phyloP scores from a whole-genome alignment of 2,329 filamentous ascomycete genomes.

The Fusarium falciforme region DNA sequence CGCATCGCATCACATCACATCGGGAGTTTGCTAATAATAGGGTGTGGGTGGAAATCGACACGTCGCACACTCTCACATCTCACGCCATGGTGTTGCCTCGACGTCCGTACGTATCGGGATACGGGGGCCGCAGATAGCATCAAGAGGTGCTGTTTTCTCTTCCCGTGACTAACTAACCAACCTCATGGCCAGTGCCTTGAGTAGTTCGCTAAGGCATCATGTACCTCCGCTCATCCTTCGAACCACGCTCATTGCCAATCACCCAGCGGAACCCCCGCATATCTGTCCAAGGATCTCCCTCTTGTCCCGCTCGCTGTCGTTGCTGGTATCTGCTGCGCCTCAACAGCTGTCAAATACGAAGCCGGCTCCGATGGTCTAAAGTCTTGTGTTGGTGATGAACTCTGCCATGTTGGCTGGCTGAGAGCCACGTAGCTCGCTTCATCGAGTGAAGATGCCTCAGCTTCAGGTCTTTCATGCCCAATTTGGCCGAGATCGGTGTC shows the following conservation, averaged over 20 bases:
- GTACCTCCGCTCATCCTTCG: neutral
- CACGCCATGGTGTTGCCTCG: constrained; percentile 21
- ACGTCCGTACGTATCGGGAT: neutral
- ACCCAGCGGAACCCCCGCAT: neutral
- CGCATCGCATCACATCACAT: constrained; percentile 15
- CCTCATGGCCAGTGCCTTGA: neutral
- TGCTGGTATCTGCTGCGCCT: constrained; percentile 1
- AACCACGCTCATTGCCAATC: neutral
- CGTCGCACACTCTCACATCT: constrained; percentile 21
- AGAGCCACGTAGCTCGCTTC: constrained; percentile 8
- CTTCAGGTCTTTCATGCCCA: constrained; percentile 9
- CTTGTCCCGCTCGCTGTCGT: neutral
- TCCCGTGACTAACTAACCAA: neutral
- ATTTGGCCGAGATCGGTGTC: neutral
- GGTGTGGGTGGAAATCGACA: constrained; percentile 22
- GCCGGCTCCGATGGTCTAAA: neutral
- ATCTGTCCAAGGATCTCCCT: neutral
- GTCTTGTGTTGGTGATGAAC: neutral
- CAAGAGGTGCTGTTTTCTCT: neutral
- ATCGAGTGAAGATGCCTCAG: neutral
- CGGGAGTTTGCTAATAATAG: constrained; percentile 37
- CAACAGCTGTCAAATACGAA: constrained; percentile 11
- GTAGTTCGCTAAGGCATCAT: constrained; percentile 1
- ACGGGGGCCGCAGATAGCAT: constrained; percentile 2
- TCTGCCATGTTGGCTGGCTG: neutral